Conservation (phyloP, 2,329 filamentous ascomycete genomes). For the Tympanopsis confertula region DNA sequence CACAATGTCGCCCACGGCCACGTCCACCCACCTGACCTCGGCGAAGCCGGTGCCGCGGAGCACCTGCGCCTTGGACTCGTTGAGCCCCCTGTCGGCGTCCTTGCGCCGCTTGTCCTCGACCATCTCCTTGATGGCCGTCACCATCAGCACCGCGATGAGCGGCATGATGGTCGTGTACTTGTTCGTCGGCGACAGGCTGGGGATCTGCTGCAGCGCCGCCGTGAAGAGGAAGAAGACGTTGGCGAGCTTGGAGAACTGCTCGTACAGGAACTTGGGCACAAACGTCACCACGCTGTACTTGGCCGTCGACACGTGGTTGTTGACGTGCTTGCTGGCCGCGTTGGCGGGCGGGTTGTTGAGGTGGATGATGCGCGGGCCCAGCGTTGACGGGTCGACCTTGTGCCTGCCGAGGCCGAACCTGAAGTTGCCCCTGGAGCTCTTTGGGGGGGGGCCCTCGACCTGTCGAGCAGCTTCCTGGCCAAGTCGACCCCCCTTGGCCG, state of each 20-base stretch:
- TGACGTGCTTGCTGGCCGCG: slow-evolving; percentile 74
- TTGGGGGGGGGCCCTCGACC: not conserved
- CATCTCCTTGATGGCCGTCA: slow-evolving; percentile 87
- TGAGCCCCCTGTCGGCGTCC: slow-evolving; percentile 73
- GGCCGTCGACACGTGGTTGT: slow-evolving; percentile 94
- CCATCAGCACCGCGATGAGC: slow-evolving; percentile 75
- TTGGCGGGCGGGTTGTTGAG: slow-evolving; percentile 95
- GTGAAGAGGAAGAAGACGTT: slow-evolving; percentile 99
- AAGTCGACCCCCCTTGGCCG: slow-evolving; percentile 26
- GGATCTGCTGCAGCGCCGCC: slow-evolving; percentile 86
- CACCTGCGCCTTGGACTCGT: slow-evolving; percentile 75
- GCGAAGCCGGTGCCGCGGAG: slow-evolving; percentile 74
- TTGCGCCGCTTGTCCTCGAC: slow-evolving; percentile 89
- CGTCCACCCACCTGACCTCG: slow-evolving; percentile 85
- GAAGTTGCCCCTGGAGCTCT: slow-evolving; percentile 54
- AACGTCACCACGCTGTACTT: slow-evolving; percentile 95
- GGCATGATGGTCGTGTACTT: slow-evolving; percentile 92
- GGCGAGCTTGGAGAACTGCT: slow-evolving; percentile 98
- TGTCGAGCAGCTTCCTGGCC: not conserved
- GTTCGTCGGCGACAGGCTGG: slow-evolving; percentile 87
- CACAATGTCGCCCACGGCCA: slow-evolving; percentile 83
- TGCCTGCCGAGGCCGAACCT: slow-evolving; percentile 82
- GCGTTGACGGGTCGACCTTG: slow-evolving; percentile 77
- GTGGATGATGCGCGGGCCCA: slow-evolving; percentile 85
- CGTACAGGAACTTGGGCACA: slow-evolving; percentile 89